A percentile compares a stretch with the other conserved stretches of the same genome.
Conservation (phyloP, 1,139 yeast species). For the Kodamaea ohmeri region DNA sequence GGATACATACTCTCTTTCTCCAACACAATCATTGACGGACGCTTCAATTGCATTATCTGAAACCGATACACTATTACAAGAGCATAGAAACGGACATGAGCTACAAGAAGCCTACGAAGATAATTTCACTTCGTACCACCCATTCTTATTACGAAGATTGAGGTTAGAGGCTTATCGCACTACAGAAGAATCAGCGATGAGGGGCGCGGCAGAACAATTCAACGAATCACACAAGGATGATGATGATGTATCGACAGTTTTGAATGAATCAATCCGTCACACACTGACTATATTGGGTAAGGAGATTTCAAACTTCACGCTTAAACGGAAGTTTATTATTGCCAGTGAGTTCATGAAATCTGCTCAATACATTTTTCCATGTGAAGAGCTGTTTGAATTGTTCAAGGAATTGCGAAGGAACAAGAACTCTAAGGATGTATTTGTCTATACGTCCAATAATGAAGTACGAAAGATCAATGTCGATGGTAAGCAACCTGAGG, state of each 20-base stretch:
- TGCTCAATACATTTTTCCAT: conserved; percentile 31
- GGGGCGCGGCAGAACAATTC: not conserved
- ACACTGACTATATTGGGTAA: conserved; percentile 13
- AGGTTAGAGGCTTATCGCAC: conserved; percentile 16
- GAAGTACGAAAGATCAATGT: conserved; percentile 18
- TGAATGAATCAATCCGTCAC: not conserved
- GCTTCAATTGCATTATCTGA: conserved; percentile 17
- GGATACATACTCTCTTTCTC: conserved; percentile 5
- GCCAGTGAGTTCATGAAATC: conserved; percentile 36
- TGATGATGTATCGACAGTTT: conserved; percentile 3
- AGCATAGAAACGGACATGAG: conserved; percentile 22
- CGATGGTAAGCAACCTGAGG: conserved; percentile 5
- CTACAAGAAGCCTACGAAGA: conserved; percentile 37
- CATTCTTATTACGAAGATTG: conserved; percentile 32
- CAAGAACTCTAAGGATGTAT: conserved; percentile 22
- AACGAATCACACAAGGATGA: not conserved
- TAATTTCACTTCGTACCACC: conserved; percentile 39
- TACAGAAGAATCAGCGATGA: not conserved
- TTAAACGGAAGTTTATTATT: conserved; percentile 31
- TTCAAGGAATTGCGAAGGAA: conserved; percentile 29
- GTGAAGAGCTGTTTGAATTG: conserved; percentile 27
- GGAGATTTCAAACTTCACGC: conserved; percentile 18
- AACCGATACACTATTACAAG: conserved; percentile 21
- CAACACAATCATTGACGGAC: not conserved
- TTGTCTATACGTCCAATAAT: conserved; percentile 25